Base-by-base conservation (phyloP, 352 stramenopile genomes). In the Pythium rhizo-oryzae region DNA sequence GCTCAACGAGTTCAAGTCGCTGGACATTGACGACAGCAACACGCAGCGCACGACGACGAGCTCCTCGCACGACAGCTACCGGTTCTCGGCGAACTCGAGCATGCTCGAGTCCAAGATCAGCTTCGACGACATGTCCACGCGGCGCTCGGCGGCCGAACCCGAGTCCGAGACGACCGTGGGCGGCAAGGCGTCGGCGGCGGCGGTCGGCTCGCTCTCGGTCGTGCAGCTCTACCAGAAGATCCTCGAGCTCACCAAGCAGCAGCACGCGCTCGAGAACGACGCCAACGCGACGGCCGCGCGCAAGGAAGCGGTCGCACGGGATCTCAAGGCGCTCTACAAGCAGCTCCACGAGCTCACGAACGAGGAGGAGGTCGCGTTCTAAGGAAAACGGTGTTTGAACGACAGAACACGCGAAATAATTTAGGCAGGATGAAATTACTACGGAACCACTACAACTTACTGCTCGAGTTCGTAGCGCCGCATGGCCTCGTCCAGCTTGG, bases 141-240 rank as follows among this genome's bases (percentile, higher is more conserved):
- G 43, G 5, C 43, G 43, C 43, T n/a, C 11, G 18, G 47, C 62
- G 16, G n/a, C 37, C 8, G 13, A 59, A 11, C 37, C 23, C 8
- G 37, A 61, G 24, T 19, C 18, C 1, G 37, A 44, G 39, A 28
- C 12, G 4, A 30, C n/a, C 6, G 3, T 41, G 35, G 35, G 8
- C 35, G 12, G n/a, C n/a, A n/a, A n/a, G n/a, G n/a, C n/a, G n/a
- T n/a, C n/a, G n/a, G n/a, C n/a, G n/a, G n/a, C n/a, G n/a, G n/a
- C 8, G 8, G 35, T 15, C 35, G 53, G 19, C 33, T 85, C 84
- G 58, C 72, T 71, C 16, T 79, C 77, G 44, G 70, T 90, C 60
- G 79, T 87, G 61, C 77, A 78, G 56, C 61, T 90, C 18, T 90
- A 90, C 67, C 79, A 90, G 66, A 76, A 80, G 64, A 84, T 90